phyloP scores from a whole-genome alignment of 2,329 filamentous ascomycete species.

The Pseudocercospora crystallina region DNA sequence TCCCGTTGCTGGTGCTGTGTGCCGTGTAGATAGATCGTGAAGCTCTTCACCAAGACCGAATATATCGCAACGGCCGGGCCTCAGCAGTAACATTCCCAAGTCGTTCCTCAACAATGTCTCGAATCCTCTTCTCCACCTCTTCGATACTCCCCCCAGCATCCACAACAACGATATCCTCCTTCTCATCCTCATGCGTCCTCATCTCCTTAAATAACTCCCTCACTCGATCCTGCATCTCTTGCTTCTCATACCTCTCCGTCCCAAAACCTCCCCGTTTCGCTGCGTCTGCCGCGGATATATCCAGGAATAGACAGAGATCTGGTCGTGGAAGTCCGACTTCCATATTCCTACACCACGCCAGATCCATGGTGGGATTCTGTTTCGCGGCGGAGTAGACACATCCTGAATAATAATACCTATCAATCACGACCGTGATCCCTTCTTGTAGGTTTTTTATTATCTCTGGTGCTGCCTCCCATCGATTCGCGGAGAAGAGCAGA shows the following conservation, averaged over 20 bases:
- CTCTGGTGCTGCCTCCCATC: constrained; percentile 68
- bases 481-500: constrained; percentile 84
- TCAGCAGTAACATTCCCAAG: background rate
- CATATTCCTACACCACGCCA: constrained; percentile 79
- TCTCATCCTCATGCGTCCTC: constrained; percentile 44
- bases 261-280: constrained; percentile 81
- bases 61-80: constrained; percentile 13
- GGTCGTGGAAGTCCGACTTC: constrained; percentile 85
- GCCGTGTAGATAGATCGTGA: no score
- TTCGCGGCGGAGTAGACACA: constrained; percentile 93
- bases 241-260: constrained; percentile 82
- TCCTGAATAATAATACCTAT: constrained; percentile 94
- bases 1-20: background rate
- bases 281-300: constrained; percentile 72
- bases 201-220: constrained; percentile 67
- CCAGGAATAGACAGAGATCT: constrained; percentile 84
- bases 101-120: constrained; percentile 24
- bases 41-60: constrained; percentile 18
- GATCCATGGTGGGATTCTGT: constrained; percentile 64
- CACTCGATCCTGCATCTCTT: constrained; percentile 77
- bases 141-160: constrained; percentile 55
- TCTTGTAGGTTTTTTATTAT: constrained; percentile 52
- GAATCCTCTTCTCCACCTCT: constrained; percentile 47
- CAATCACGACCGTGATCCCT: constrained; percentile 77
- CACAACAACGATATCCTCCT: constrained; percentile 54